Evolutionary conservation across 2,329 filamentous ascomycete species (phyloP).

Genomic region (Hypocrella siamensis): DNA sequence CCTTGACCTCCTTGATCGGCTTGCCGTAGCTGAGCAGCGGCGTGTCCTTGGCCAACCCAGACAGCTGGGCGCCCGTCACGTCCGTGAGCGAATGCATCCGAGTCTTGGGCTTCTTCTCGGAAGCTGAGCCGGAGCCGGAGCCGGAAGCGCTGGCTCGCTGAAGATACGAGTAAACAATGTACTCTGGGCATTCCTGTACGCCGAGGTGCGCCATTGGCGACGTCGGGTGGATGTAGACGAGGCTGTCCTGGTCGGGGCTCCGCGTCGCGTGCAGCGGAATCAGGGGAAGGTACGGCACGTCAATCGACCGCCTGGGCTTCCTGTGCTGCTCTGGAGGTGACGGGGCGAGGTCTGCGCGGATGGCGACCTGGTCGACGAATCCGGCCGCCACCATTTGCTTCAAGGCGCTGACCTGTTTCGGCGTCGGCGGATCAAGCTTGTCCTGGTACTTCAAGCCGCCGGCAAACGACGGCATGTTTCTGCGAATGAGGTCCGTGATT

Average conservation of each 20-base stretch:
- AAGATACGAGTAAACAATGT: constrained; percentile 75
- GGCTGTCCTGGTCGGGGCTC: constrained; percentile 36
- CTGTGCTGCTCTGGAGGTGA: constrained; percentile 49
- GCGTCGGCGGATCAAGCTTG: constrained; percentile 40
- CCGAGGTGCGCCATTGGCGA: constrained; percentile 62
- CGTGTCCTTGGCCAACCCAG: constrained; percentile 68
- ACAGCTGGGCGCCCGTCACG: constrained; percentile 59
- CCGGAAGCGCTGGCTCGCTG: constrained; percentile 49
- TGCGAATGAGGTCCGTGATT: constrained; percentile 63
- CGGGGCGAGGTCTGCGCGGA: constrained; percentile 75
- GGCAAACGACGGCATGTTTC: constrained; percentile 53
- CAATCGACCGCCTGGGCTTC: constrained; percentile 71
- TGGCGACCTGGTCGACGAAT: constrained; percentile 88
- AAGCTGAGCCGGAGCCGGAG: constrained; percentile 31
- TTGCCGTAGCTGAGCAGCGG: constrained; percentile 75
- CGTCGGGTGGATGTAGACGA: constrained; percentile 77
- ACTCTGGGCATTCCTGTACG: constrained; percentile 63
- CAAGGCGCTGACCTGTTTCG: constrained; percentile 60
- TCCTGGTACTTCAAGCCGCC: constrained; percentile 40
- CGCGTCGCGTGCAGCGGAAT: constrained; percentile 42
- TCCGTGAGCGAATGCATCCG: constrained; percentile 81
- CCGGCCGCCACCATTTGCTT: constrained; percentile 87
- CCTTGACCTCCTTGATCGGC: constrained; percentile 67
- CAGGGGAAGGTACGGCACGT: constrained; percentile 81
- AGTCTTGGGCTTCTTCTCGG: constrained; percentile 50